Evolutionary conservation across 2,329 filamentous ascomycete species (phyloP).

Genomic region (Epichloe elymi): DNA sequence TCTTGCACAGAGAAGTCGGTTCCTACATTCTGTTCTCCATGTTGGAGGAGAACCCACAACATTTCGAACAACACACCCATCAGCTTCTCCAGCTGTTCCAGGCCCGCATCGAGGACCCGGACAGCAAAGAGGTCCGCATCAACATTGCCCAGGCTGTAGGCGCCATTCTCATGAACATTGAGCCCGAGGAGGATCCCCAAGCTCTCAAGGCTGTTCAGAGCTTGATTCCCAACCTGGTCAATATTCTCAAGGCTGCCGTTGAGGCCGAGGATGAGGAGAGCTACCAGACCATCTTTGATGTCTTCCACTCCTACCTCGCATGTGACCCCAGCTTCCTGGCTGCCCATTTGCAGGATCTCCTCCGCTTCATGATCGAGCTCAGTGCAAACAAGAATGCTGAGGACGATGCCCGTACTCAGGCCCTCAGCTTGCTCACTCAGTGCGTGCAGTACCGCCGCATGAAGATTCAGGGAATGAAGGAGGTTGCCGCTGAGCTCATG

Average conservation of each 20-base stretch:
- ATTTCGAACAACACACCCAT: slow-evolving; percentile 67
- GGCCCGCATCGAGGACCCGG: slow-evolving; percentile 77
- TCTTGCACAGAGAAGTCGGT: slow-evolving; percentile 75
- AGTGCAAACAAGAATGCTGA: slow-evolving; percentile 63
- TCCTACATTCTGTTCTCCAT: slow-evolving; percentile 90
- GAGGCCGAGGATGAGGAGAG: slow-evolving; percentile 73
- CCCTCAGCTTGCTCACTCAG: slow-evolving; percentile 88
- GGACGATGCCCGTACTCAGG: slow-evolving; percentile 79
- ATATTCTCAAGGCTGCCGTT: slow-evolving; percentile 74
- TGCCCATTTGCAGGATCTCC: slow-evolving; percentile 75
- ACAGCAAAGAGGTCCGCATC: slow-evolving; percentile 84
- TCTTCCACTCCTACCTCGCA: slow-evolving; percentile 88
- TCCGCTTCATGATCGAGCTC: slow-evolving; percentile 89
- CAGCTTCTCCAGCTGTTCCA: slow-evolving; percentile 74
- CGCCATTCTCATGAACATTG: slow-evolving; percentile 73
- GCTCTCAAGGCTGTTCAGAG: slow-evolving; percentile 64
- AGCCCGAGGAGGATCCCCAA: slow-evolving; percentile 71
- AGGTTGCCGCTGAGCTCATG: slow-evolving; percentile 75
- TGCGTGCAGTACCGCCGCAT: slow-evolving; percentile 83
- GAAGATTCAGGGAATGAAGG: slow-evolving; percentile 82
- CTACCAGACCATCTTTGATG: slow-evolving; percentile 83
- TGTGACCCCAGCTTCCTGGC: slow-evolving; percentile 78
- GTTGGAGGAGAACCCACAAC: slow-evolving; percentile 73
- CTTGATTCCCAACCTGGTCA: slow-evolving; percentile 77
- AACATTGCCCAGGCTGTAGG: slow-evolving; percentile 89